phyloP scores from a whole-genome alignment of 1,139 yeast species.

The Pichia sp. region DNA sequence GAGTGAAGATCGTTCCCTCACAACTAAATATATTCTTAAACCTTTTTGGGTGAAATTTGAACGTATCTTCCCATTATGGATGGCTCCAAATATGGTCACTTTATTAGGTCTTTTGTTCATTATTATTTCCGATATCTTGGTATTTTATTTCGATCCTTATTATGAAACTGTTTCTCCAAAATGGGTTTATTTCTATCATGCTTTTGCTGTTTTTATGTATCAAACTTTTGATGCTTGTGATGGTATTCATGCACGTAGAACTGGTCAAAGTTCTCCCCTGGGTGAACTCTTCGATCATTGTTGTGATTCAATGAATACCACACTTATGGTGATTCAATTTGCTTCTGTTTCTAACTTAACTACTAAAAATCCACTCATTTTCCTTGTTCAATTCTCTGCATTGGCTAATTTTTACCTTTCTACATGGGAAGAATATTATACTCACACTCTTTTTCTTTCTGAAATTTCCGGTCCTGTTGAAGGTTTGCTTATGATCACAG shows the following conservation, averaged over 20 bases:
- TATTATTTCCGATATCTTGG: conserved; percentile 54
- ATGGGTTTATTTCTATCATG: conserved; percentile 79
- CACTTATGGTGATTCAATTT: conserved; percentile 68
- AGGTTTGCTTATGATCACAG: conserved; percentile 67
- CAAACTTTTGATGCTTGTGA: conserved; percentile 97
- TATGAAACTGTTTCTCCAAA: conserved; percentile 57
- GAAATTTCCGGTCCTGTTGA: conserved; percentile 93
- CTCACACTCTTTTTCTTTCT: conserved; percentile 75
- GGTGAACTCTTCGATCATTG: conserved; percentile 95
- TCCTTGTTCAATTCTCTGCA: conserved; percentile 68
- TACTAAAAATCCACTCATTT: conserved; percentile 48
- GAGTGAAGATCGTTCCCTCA: conserved; percentile 75
- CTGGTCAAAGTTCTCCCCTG: conserved; percentile 91
- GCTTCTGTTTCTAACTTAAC: conserved; percentile 72
- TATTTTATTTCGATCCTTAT: conserved; percentile 69
- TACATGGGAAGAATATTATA: conserved; percentile 95
- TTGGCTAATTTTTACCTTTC: conserved; percentile 79
- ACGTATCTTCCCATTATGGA: conserved; percentile 66
- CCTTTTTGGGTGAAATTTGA: conserved; percentile 77
- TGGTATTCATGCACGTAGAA: conserved; percentile 86
- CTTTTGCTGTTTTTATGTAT: conserved; percentile 78
- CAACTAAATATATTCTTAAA: conserved; percentile 68
- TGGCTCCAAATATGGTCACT: conserved; percentile 89
- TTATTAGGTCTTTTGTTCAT: conserved; percentile 71
- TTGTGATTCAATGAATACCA: conserved; percentile 84